Evolutionary conservation across 805 yeast genomes (phyloP).

Genomic region (Candida verbasci): DNA sequence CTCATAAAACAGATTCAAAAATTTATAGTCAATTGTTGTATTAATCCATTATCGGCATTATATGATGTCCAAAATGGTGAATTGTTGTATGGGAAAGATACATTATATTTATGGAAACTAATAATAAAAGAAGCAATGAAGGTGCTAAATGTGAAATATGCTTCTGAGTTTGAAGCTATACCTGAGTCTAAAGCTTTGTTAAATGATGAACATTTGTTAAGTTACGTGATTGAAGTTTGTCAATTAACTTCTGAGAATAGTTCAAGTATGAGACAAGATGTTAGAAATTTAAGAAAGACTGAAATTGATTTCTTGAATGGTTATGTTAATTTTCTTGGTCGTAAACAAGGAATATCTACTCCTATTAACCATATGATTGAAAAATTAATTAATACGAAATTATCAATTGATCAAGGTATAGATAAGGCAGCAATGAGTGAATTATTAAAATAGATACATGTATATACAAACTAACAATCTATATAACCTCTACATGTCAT

Average conservation of each 20-base stretch:
- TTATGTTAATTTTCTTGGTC: conserved; percentile 57
- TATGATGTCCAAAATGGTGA: conserved; percentile 78
- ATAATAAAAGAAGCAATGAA: conserved; percentile 45
- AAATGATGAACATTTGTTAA: conserved; percentile 29
- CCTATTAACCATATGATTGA: conserved; percentile 45
- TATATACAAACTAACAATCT: too few species aligned
- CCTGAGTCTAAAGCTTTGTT: conserved; percentile 29
- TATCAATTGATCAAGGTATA: conserved; percentile 24
- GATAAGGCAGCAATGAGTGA: conserved; percentile 13
- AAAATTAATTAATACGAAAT: conserved; percentile 40
- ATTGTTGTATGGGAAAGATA: conserved; percentile 39
- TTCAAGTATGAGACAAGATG: conserved; percentile 71
- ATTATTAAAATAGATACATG: conserved; percentile 4
- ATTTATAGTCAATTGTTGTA: conserved; percentile 73
- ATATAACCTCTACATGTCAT: too few species aligned
- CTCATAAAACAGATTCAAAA: conserved; percentile 65
- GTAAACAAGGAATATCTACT: conserved; percentile 37
- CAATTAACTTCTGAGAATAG: conserved; percentile 50
- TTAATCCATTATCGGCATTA: conserved; percentile 79
- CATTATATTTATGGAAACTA: conserved; percentile 28
- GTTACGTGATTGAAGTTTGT: conserved; percentile 25
- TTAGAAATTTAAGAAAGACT: conserved; percentile 49
- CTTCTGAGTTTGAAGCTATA: conserved; percentile 16
- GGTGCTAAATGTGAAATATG: conserved; percentile 33
- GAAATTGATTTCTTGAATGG: conserved; percentile 88